Evolutionary conservation across 257 asterid genomes (phyloP), one percentile per base, ranked within the genome.

Genomic region (Forsythia suspensa): DNA sequence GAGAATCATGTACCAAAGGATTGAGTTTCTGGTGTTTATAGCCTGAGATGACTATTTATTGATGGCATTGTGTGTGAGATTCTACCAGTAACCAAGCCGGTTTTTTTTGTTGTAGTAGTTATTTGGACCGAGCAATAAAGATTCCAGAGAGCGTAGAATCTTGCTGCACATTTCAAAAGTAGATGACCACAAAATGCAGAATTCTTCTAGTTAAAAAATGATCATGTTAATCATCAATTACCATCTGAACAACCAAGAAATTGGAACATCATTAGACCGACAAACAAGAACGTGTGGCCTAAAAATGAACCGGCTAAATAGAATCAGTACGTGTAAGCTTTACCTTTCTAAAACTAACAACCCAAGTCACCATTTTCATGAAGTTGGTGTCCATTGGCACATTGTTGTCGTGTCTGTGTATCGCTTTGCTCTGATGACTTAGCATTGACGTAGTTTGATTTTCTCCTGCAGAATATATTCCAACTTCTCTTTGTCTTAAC

Each of bases 381-480:
- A 61, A 21, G 75, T 74, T 74, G 68, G 51, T 36, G 66, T 51
- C 44, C 57, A 8, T 71, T 44, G 57, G 9, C 46, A 24, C 71
- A n/a, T 4, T 77, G 51, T n/a, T 8, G 71, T 75, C 77, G 75
- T 7, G 78, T 71, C 82, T 76, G 80, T 39, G n/a, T 12, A 51
- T 51, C 59, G 4, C n/a, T 51, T 21, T 63, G 37, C 38, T 63
- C 16, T 20, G 69, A 76, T 20, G 83, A 59, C 75, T 15, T 79
- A 13, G 87, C 73, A 71, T 39, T 82, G 44, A 75, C 15, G 6
- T 75, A 71, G 0, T 75, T 77, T 0, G 97, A 63, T 75, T 88
- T 91, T 82, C 94, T 87, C 85, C 96, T 88, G 77, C 91, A 89
- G 74, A 95, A 95, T 8, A 91, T 82, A 79, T 89, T 95, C 98